Percentiles rank a stretch among this genome's conserved stretches.
Evolutionary conservation across 2,329 filamentous ascomycete genomes (phyloP).

Genomic region (Periconia macrospinosa): DNA sequence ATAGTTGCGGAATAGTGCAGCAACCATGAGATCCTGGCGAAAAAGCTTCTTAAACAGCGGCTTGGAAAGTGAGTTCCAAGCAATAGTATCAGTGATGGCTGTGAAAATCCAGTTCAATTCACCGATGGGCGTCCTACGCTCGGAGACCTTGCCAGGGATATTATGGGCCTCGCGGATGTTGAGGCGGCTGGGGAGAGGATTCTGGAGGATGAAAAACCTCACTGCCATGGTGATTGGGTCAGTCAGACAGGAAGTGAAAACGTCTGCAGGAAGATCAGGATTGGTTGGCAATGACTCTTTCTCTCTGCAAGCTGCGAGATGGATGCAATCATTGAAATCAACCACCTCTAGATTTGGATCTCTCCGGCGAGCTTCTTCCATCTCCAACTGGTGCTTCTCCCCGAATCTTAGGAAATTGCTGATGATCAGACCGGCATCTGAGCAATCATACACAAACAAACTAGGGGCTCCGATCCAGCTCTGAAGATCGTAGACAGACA

Average conservation of each 20-base stretch:
- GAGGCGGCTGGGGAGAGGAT: conserved; percentile 69
- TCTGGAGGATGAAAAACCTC: conserved; percentile 94
- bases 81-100: conserved; percentile 97
- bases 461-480: conserved; percentile 95
- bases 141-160: conserved; percentile 87
- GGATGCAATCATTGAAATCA: conserved; percentile 82
- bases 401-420: conserved; percentile 93
- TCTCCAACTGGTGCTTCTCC: conserved; percentile 91
- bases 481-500: conserved; percentile 92
- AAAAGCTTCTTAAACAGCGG: conserved; percentile 96
- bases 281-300: conserved; percentile 95
- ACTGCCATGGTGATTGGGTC: conserved; percentile 97
- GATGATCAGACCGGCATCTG: conserved; percentile 92
- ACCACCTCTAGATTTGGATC: conserved; percentile 69
- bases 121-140: conserved; percentile 88
- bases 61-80: conserved; percentile 91
- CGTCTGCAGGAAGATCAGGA: conserved; percentile 85
- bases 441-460: conserved; percentile 97
- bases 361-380: conserved; percentile 71
- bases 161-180: conserved; percentile 82
- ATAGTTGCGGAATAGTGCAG: conserved; percentile 94
- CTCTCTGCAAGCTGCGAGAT: conserved; percentile 86
- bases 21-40: conserved; percentile 97
- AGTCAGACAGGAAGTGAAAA: conserved; percentile 94
- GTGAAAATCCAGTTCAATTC: conserved; percentile 99